Percentiles rank a stretch among this genome's conserved stretches.
phyloP scores from a whole-genome alignment of 768 basidiomycete species.

The Phanerochaete carnosa region DNA sequence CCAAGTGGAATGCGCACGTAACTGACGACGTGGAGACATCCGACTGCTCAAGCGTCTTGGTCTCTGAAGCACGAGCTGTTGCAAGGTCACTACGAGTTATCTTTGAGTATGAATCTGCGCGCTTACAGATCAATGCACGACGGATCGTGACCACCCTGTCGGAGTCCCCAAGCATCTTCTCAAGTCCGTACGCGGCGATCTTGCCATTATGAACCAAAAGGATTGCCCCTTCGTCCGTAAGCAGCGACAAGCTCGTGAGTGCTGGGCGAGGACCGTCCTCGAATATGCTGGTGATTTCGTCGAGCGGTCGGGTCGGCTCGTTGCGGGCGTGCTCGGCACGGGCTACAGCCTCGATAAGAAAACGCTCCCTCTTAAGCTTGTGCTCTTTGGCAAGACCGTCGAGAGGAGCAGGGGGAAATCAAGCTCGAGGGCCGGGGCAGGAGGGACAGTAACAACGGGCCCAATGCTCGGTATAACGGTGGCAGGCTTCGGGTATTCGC shows the following conservation, averaged over 20 bases:
- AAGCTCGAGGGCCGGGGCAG: conserved; percentile 13
- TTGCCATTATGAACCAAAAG: conserved; percentile 87
- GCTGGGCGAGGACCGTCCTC: conserved; percentile 68
- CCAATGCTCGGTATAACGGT: conserved; percentile 15
- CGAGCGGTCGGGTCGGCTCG: conserved; percentile 50
- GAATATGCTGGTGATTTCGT: conserved; percentile 78
- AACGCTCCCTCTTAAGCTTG: conserved; percentile 34
- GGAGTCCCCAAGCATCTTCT: conserved; percentile 88
- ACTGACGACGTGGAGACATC: conserved; percentile 90
- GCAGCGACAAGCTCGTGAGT: conserved; percentile 48
- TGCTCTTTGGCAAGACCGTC: conserved; percentile 6
- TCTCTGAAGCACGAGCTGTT: conserved; percentile 78
- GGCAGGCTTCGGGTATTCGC: conserved; percentile 13
- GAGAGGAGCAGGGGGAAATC: background rate
- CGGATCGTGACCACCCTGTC: conserved; percentile 87
- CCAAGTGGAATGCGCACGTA: conserved; percentile 96
- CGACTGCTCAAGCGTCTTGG: conserved; percentile 79
- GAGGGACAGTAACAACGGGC: background rate
- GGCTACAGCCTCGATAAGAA: conserved; percentile 1
- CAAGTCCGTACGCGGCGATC: conserved; percentile 89
- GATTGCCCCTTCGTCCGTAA: conserved; percentile 93
- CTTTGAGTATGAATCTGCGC: background rate
- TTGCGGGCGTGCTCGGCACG: background rate
- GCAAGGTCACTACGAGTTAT: background rate
- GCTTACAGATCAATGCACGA: conserved; percentile 87